Percentiles rank a stretch among this genome's conserved stretches.
Evolutionary conservation across 2,329 filamentous ascomycete genomes (phyloP).

Genomic region (Trematosphaeria pertusa): DNA sequence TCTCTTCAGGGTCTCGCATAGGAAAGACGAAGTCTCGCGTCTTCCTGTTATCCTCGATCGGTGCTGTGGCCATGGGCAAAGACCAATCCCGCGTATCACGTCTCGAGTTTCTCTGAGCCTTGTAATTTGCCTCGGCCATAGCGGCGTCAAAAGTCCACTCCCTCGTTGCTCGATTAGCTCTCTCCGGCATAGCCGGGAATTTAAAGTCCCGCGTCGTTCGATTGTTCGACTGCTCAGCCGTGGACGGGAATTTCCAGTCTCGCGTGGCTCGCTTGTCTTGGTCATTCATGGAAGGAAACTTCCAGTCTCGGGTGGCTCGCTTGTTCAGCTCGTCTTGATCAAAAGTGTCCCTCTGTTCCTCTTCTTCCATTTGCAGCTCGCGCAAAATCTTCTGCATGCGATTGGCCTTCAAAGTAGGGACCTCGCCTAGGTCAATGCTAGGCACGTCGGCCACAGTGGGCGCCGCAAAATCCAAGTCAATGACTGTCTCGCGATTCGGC

Average conservation of each 20-base stretch:
- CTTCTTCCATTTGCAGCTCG: conserved; percentile 51
- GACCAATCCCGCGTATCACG: conserved; percentile 43
- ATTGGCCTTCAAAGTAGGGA: conserved; percentile 64
- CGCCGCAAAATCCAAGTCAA: conserved; percentile 65
- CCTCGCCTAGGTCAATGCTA: conserved; percentile 55
- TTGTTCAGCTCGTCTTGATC: conserved; percentile 34
- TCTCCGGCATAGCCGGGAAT: conserved; percentile 34
- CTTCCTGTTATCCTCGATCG: conserved; percentile 32
- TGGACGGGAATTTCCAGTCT: conserved; percentile 40
- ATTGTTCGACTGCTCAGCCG: conserved; percentile 24
- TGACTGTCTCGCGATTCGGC: conserved; percentile 58
- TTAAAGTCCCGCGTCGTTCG: conserved; percentile 43
- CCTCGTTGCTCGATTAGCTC: conserved; percentile 52
- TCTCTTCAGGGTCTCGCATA: conserved; percentile 30
- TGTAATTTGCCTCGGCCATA: conserved; percentile 48
- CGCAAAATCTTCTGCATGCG: conserved; percentile 57
- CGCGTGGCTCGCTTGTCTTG: conserved; percentile 23
- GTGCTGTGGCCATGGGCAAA: conserved; percentile 26
- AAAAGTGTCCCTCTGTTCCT: conserved; percentile 31
- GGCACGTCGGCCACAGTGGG: conserved; percentile 41
- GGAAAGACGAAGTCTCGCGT: conserved; percentile 47
- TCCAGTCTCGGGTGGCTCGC: conserved; percentile 61
- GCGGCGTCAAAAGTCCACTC: conserved; percentile 58
- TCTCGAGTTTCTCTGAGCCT: conserved; percentile 40
- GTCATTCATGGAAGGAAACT: conserved; percentile 51